Evolutionary conservation across 208 protist genomes (phyloP), one percentile per base, ranked within the genome.

Genomic region (Trypanosomatidae sp.): DNA sequence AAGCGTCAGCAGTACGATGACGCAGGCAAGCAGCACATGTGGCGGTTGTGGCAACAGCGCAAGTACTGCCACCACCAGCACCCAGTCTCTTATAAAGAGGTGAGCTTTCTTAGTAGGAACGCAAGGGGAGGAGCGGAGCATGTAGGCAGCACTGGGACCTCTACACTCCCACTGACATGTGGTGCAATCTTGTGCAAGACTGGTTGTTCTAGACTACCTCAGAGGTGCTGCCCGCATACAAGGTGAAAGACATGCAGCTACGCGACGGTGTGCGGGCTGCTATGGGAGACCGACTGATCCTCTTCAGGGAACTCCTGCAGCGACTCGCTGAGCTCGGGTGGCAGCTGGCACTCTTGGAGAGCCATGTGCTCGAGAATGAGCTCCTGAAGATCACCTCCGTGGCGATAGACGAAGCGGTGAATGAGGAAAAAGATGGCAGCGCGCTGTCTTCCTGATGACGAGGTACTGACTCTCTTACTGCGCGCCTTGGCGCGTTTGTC

Each of bases 311-410:
- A n/a, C 79, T 89, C 49, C 73, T 77, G 15, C n/a, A 60, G 33
- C 80, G 81, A 0, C 72, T 89, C n/a, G 65, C 62, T 1, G 79
- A 71, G 30, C 71, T 86, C 41, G 78, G 86, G 73, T 46, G 62
- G 5, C 72, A 80, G 50, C 65, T 82, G 36, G 70, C 55, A 36
- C 69, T 79, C 52, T 62, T 76, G 53, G 53, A 74, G 60, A 68
- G 68, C 44, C 50, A 77, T 55, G 49, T 68, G n/a, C 10, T 76
- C 17, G 69, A 73, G 60, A 73, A 77, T 30, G 60, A 67, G 49
- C 36, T 72, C 46, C 65, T 62, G 19, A 13, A 50, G 17, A 43
- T 13, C 43, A 46, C 59, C 59, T 65, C 72, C 17, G 46, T 59
- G 0, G 47, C 49, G 9, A 50, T 62, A 12, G 66, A 67, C 47